Evolutionary conservation across 2,329 filamentous ascomycete species (phyloP).

Genomic region (Aspergillus fumigatiaffinis): DNA sequence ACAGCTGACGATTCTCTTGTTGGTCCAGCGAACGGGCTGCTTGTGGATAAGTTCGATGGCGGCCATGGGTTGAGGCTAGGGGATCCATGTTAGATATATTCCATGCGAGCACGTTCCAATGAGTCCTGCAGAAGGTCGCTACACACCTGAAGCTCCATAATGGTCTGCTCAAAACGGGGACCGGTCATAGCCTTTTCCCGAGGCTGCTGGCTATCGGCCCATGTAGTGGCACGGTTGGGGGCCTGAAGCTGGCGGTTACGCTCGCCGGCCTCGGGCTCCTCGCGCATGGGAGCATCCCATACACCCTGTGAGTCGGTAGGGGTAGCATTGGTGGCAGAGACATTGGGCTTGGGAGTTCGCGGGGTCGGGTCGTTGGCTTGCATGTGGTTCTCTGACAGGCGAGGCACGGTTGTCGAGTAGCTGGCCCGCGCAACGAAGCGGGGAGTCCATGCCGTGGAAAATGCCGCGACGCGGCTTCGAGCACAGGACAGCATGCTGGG

Average conservation of each 20-base stretch:
- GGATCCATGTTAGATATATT: conserved; percentile 3
- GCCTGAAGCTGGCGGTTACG: conserved; percentile 65
- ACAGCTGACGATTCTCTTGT: conserved; percentile 76
- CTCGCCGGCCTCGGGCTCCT: conserved; percentile 54
- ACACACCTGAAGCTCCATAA: conserved; percentile 84
- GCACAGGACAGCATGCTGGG: conserved; percentile 44
- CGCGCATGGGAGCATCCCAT: conserved; percentile 53
- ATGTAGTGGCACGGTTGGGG: conserved; percentile 76
- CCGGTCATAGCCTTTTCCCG: conserved; percentile 83
- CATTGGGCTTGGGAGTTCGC: conserved; percentile 48
- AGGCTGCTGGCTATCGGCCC: conserved; percentile 82
- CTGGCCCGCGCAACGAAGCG: conserved; percentile 30
- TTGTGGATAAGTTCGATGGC: conserved; percentile 96
- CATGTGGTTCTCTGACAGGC: conserved; percentile 38
- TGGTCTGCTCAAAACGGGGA: conserved; percentile 94
- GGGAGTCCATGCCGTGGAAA: conserved; percentile 37
- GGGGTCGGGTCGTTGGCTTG: conserved; percentile 58
- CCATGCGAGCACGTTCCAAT: background rate
- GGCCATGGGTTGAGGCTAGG: conserved; percentile 77
- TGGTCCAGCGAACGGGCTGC: conserved; percentile 89
- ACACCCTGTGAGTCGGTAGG: conserved; percentile 47
- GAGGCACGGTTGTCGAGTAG: conserved; percentile 44
- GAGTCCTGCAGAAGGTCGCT: background rate
- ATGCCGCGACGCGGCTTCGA: conserved; percentile 44
- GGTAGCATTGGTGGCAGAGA: conserved; percentile 59